Percentiles rank a stretch among this genome's conserved stretches.
Evolutionary conservation across 2,329 filamentous ascomycete genomes (phyloP).

Genomic region (Fusarium pininemorale): DNA sequence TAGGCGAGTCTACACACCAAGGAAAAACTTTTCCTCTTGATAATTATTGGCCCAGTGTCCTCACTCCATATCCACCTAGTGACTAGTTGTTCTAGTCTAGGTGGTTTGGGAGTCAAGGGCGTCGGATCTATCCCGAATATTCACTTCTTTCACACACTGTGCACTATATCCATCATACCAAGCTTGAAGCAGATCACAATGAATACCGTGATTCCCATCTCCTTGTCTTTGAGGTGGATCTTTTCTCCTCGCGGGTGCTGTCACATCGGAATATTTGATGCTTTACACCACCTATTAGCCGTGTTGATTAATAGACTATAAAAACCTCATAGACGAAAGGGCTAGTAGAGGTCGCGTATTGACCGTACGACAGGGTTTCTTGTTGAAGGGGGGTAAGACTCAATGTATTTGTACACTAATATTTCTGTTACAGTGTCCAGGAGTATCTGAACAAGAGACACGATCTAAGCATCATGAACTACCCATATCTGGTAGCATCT

Average conservation of each 20-base stretch:
- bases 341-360: background rate
- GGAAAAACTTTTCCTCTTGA: no score
- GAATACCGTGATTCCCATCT: no score
- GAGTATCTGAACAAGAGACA: background rate
- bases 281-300: no score
- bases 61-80: background rate
- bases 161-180: fast-evolving
- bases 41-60: background rate
- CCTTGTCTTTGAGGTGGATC: no score
- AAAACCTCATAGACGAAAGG: no score
- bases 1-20: background rate
- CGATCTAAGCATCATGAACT: fast-evolving
- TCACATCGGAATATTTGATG: no score
- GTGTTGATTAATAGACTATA: no score
- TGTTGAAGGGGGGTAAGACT: no score
- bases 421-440: fast-evolving
- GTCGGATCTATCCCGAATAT: no score
- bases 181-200: no score
- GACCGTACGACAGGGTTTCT: background rate
- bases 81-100: background rate
- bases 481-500: background rate
- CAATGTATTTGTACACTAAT: fast-evolving
- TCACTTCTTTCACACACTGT: background rate
- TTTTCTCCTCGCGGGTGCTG: no score
- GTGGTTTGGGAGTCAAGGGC: background rate